Percentiles rank a stretch among this genome's conserved stretches.
phyloP scores from a whole-genome alignment of 1,139 yeast genomes.

The Entelexis paramagnoliae region DNA sequence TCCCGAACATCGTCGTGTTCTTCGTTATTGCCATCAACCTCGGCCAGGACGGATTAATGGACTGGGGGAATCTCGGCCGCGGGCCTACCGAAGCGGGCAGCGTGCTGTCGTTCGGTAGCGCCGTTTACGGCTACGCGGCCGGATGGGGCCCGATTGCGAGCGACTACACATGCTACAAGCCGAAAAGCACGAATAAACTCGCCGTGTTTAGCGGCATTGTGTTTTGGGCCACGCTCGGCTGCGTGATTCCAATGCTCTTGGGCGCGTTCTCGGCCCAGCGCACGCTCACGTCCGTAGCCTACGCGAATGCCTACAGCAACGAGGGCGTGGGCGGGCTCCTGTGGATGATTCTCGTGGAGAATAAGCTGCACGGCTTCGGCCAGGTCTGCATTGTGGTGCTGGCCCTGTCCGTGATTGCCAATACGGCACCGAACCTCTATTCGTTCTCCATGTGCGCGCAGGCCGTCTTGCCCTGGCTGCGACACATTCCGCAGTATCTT shows the following conservation, averaged over 20 bases:
- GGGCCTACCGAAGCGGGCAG: constrained; percentile 49
- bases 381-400: constrained; percentile 77
- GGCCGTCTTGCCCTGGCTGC: constrained; percentile 64
- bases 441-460: constrained; percentile 79
- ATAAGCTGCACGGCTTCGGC: constrained; percentile 81
- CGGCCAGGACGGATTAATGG: constrained; percentile 51
- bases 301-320: constrained; percentile 47
- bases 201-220: constrained; percentile 56
- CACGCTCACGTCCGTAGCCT: constrained; percentile 36
- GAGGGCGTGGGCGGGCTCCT: constrained; percentile 73
- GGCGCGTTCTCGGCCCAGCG: constrained; percentile 70
- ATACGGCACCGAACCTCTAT: constrained; percentile 88
- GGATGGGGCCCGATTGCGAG: constrained; percentile 95
- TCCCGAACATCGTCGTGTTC: constrained; percentile 65
- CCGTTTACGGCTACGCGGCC: constrained; percentile 80
- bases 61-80: constrained; percentile 14
- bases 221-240: constrained; percentile 55
- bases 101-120: constrained; percentile 75
- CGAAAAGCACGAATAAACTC: constrained; percentile 45
- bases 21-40: constrained; percentile 70
- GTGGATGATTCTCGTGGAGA: constrained; percentile 61
- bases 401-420: constrained; percentile 76
- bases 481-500: constrained; percentile 63
- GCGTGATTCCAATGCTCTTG: constrained; percentile 60
- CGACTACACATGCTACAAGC: constrained; percentile 84